Conservation (phyloP, 176 grass and related monocot species). For the Eragrostis curvula region DNA sequence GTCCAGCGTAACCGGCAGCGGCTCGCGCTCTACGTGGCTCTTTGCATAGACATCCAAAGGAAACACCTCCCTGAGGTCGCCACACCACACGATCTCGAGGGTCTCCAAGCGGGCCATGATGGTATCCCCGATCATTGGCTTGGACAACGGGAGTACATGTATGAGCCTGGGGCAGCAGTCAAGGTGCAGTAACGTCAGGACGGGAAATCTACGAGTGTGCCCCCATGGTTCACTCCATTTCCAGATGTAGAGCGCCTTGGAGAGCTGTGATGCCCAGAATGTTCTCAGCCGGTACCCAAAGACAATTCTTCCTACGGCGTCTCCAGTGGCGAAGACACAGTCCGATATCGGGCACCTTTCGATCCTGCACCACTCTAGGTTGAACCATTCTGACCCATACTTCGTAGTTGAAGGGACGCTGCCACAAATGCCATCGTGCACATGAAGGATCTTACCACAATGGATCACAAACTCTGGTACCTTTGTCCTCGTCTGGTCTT, state of each 20-base stretch:
- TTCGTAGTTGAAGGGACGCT: background rate
- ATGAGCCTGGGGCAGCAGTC: background rate
- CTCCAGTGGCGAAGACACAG: background rate
- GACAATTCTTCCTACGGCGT: rapidly evolving
- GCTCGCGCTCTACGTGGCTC: too few relatives aligned
- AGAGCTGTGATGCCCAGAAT: constrained; percentile 32
- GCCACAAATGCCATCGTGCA: constrained; percentile 2
- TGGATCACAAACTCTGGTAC: rapidly evolving
- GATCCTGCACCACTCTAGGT: background rate
- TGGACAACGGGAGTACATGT: background rate
- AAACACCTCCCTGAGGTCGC: background rate
- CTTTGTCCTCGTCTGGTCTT: background rate
- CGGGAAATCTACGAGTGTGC: rapidly evolving
- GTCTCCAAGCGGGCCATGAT: background rate
- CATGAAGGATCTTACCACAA: rapidly evolving
- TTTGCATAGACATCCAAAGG: background rate
- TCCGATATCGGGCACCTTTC: constrained; percentile 25
- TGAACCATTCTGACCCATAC: background rate
- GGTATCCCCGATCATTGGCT: background rate
- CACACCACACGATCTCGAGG: background rate
- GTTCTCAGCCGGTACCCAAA: rapidly evolving
- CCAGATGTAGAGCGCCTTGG: background rate
- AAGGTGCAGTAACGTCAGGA: background rate
- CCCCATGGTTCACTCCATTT: rapidly evolving
- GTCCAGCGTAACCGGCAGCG: background rate